Conservation (phyloP, 768 basidiomycete genomes). For the Xanthoconium stramineum region DNA sequence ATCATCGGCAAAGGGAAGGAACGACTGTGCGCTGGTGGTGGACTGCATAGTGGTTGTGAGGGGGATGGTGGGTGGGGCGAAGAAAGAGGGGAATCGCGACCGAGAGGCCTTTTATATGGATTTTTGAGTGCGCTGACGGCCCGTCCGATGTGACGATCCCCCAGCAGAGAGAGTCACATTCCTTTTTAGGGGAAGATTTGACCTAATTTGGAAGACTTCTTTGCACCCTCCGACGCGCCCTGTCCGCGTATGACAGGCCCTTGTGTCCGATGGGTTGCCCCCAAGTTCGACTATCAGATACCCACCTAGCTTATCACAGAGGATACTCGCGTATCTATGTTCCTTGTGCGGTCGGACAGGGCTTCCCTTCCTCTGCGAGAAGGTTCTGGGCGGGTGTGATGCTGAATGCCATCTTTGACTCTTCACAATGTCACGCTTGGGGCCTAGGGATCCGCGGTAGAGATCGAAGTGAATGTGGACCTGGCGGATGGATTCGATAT, state of each 20-base stretch:
- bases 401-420: constrained; percentile 16
- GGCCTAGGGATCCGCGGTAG: constrained; percentile 27
- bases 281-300: constrained; percentile 27
- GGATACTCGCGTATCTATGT: neutral
- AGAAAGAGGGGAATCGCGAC: constrained; percentile 37
- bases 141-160: constrained; percentile 32
- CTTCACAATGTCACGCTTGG: constrained; percentile 24
- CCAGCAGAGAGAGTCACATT: constrained; percentile 27
- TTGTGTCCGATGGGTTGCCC: constrained; percentile 15
- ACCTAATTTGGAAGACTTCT: constrained; percentile 30
- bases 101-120: constrained; percentile 33
- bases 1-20: constrained; percentile 37
- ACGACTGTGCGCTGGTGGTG: constrained; percentile 22
- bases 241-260: constrained; percentile 26
- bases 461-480: neutral
- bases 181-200: constrained; percentile 32
- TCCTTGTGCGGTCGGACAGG: neutral
- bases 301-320: constrained; percentile 7
- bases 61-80: constrained; percentile 40
- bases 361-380: neutral
- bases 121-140: constrained; percentile 22
- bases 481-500: neutral
- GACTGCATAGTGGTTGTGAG: constrained; percentile 25
- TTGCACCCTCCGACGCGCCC: constrained; percentile 23
- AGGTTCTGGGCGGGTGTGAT: neutral